phyloP scores from a whole-genome alignment of 2,329 filamentous ascomycete species.

The Phaeosphaeria sp. region DNA sequence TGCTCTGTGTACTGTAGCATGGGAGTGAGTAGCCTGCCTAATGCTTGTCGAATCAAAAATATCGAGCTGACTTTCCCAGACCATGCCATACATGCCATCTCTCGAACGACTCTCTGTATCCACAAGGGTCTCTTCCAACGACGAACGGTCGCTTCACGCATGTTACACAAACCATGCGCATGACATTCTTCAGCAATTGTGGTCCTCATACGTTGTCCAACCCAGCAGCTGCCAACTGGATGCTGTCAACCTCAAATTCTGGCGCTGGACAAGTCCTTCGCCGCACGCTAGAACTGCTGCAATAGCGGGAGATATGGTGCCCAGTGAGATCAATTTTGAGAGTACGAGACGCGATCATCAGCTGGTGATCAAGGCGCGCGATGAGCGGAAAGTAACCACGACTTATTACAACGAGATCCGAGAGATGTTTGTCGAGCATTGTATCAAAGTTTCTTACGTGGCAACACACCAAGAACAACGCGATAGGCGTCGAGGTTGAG shows the following conservation, averaged over 20 bases:
- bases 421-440: background rate
- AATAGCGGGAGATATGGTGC: background rate
- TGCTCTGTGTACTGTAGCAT: background rate
- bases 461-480: background rate
- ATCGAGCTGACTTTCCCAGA: background rate
- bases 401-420: background rate
- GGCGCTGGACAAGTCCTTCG: constrained; percentile 15
- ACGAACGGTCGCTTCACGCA: background rate
- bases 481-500: background rate
- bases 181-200: background rate
- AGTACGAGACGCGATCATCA: background rate
- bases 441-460: background rate
- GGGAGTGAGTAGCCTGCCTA: background rate
- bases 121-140: background rate
- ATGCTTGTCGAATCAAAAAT: background rate
- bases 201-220: background rate
- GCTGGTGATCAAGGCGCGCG: constrained; percentile 2
- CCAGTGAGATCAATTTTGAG: constrained; percentile 2
- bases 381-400: background rate
- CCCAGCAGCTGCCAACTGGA: background rate
- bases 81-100: constrained; percentile 2
- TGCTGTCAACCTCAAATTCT: constrained; percentile 9
- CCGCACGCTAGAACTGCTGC: background rate
- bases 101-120: constrained; percentile 4
- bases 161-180: constrained; percentile 12